These are phyloP conservation scores for Lithohypha guttulata DNA, from an alignment of 2,329 filamentous ascomycete species.

Conservation along the genomic window DNA sequence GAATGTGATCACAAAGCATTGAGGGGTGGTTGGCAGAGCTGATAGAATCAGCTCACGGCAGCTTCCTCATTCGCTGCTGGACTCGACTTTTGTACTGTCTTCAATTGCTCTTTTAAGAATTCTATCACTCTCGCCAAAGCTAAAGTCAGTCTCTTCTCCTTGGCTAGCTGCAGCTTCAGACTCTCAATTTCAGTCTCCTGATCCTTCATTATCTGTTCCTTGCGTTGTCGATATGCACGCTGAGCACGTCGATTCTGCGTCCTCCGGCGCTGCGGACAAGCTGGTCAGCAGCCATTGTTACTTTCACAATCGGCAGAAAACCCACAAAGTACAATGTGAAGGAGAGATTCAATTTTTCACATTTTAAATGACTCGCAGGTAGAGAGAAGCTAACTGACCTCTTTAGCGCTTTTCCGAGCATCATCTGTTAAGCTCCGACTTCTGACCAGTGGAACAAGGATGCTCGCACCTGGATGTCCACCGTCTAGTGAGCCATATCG, in stretches of 20 bases:
- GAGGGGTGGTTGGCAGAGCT: no score
- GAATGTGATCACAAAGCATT: no score
- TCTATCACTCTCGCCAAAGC: not conserved
- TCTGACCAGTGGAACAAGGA: not conserved
- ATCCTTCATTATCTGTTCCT: slow-evolving; percentile 2
- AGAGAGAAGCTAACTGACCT: not conserved
- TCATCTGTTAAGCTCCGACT: not conserved
- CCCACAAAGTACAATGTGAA: no score
- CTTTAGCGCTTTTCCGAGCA: not conserved
- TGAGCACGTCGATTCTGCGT: slow-evolving; percentile 6
- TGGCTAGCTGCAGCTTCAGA: not conserved
- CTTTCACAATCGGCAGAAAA: not conserved
- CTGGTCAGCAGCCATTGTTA: slow-evolving; percentile 1
- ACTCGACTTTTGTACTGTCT: not conserved
- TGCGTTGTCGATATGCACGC: slow-evolving; percentile 9
- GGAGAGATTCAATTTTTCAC: no score
- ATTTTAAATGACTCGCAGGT: no score
- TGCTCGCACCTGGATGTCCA: not conserved
- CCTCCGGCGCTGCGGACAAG: slow-evolving; percentile 4
- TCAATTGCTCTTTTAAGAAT: slow-evolving; percentile 2
- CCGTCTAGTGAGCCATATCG: not conserved
- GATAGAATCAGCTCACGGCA: no score
- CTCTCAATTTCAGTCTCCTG: slow-evolving; percentile 1
- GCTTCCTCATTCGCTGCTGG: no score
- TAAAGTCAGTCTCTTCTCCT: slow-evolving; percentile 1